Conservation (phyloP, 208 protist species). For the Leishmania martiniquensis region DNA sequence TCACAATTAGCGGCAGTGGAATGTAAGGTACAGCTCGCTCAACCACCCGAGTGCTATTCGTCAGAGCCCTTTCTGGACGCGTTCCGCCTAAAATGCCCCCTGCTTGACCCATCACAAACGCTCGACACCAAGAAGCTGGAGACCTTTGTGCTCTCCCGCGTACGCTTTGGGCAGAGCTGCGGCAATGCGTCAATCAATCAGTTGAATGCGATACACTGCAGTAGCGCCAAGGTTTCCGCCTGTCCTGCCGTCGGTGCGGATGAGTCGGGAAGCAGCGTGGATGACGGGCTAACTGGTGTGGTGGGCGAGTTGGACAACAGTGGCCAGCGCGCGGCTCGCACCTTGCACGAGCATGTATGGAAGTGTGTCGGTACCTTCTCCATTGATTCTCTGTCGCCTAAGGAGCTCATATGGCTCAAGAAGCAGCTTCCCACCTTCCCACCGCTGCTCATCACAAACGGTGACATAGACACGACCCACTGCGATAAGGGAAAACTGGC, state of each 20-base stretch:
- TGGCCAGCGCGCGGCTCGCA: background rate
- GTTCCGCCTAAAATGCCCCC: conserved; percentile 44
- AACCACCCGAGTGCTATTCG: conserved; percentile 68
- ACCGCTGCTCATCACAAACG: conserved; percentile 51
- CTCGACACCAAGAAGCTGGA: conserved; percentile 56
- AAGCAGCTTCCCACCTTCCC: conserved; percentile 49
- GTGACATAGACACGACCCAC: conserved; percentile 31
- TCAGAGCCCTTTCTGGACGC: conserved; percentile 52
- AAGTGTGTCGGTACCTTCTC: conserved; percentile 44
- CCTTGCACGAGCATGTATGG: conserved; percentile 26
- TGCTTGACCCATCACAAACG: conserved; percentile 41
- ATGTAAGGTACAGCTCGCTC: conserved; percentile 50
- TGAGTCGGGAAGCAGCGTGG: background rate
- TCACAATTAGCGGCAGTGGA: conserved; percentile 39
- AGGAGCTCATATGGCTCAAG: conserved; percentile 76
- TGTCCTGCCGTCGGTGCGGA: background rate
- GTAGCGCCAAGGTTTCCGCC: background rate
- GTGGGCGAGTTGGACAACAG: background rate
- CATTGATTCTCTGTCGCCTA: conserved; percentile 28
- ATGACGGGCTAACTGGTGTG: background rate
- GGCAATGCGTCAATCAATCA: conserved; percentile 33
- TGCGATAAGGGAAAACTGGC: conserved; percentile 29
- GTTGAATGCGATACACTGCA: conserved; percentile 5
- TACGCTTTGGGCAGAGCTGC: conserved; percentile 39
- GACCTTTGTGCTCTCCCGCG: conserved; percentile 69